Base-by-base conservation (phyloP, 1,139 yeast genomes). In the Debaryomycetaceae sp. region DNA sequence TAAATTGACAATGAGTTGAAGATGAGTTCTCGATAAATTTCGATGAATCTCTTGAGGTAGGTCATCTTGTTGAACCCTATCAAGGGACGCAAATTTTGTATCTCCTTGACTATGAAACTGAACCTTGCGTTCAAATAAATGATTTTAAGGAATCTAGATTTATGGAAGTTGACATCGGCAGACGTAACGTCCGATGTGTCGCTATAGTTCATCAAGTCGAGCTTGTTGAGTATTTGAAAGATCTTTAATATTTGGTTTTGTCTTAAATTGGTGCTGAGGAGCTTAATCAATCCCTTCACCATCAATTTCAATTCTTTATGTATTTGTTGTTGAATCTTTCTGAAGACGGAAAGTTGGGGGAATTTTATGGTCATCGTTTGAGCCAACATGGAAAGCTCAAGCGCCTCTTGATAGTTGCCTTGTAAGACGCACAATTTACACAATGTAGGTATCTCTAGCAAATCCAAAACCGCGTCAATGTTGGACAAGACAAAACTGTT, bases 401-500 rank as follows among this genome's bases (percentile, higher is more conserved):
- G 75, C 6, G 97, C 90, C 56, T 90, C 97, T 37, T 90, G 87
- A 59, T 90, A 93, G 59, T 87, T 87, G 0, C 97, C 97, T 44
- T 87, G 86, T 43, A 81, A 73, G 6, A 90, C 88, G 63, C 97
- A 88, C n/a, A 91, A 81, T 44, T 82, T 76, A 37, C 95, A 83
- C 43, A 91, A 64, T 2, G 95, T 77, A 0, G 98, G 98, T 31
- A 93, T 68, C 57, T 89, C 96, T 49, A 91, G 69, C 8, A 90
- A 75, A 55, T 88, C 96, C 49, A 87, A 79, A 8, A 90, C 74
- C 27, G 83, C 78, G 49, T 85, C 93, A 52, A 89, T 76, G 52
- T 86, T 84, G 35, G 79, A 72, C 39, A 87, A 65, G 7, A 88
- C 57, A 5, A 67, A 57, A 46, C 62, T 64, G 46, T 65, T 65